Conservation (phyloP, 139 green algal genomes). For the Chlorella sp. region DNA sequence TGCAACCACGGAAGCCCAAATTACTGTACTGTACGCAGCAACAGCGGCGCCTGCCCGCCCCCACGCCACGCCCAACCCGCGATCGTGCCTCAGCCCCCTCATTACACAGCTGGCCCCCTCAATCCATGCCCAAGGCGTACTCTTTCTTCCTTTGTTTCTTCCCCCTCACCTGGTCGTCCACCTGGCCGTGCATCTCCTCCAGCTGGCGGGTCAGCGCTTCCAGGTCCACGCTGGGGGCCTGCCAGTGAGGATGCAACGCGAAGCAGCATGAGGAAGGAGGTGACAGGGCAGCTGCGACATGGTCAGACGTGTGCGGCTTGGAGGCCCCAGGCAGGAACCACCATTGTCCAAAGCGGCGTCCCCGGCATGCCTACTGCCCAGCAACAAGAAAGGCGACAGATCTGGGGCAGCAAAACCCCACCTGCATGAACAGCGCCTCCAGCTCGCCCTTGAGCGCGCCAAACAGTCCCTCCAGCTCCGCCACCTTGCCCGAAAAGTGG, state of each 20-base stretch:
- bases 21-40: background rate
- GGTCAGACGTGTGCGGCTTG: too few relatives aligned
- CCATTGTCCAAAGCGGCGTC: too few relatives aligned
- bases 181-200: conserved; percentile 52
- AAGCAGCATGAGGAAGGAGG: too few relatives aligned
- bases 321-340: too few relatives aligned
- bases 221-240: conserved; percentile 77
- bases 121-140: too few relatives aligned
- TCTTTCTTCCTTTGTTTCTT: background rate
- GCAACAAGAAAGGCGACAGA: too few relatives aligned
- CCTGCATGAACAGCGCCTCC: conserved; percentile 84
- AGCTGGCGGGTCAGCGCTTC: conserved; percentile 66
- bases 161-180: conserved; percentile 67
- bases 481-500: conserved; percentile 77
- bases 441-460: conserved; percentile 73
- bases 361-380: too few relatives aligned
- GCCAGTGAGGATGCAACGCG: too few relatives aligned
- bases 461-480: conserved; percentile 77
- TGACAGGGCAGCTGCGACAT: too few relatives aligned
- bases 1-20: too few relatives aligned
- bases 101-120: too few relatives aligned
- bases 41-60: background rate
- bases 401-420: background rate
- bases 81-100: too few relatives aligned
- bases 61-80: background rate